These are phyloP conservation scores for Rhypophila decipiens DNA, from an alignment of 495 filamentous ascomycete genomes.

Conservation along the genomic window DNA sequence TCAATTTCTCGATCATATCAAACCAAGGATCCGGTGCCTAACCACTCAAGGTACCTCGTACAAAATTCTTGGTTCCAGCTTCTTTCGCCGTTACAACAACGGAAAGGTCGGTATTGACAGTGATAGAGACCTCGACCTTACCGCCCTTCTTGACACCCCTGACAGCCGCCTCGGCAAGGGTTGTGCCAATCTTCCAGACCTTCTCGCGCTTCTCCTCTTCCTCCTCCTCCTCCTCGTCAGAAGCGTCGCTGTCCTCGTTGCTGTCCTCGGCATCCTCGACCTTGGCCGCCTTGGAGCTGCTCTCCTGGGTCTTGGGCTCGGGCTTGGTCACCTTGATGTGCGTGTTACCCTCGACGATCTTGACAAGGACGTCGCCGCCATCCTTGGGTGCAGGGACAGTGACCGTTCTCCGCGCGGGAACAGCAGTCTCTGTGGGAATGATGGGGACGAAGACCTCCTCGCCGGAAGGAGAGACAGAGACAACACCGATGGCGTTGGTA, in stretches of 20 bases:
- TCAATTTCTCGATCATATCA: no score
- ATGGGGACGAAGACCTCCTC: slow-evolving; percentile 69
- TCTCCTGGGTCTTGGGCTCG: slow-evolving; percentile 63
- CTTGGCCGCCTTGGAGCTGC: slow-evolving; percentile 30
- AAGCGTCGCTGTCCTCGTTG: slow-evolving; percentile 53
- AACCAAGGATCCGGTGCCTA: no score
- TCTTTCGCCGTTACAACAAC: slow-evolving; percentile 77
- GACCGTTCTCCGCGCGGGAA: slow-evolving; percentile 77
- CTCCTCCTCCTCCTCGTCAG: slow-evolving; percentile 70
- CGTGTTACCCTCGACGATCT: slow-evolving; percentile 75
- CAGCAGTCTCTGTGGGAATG: slow-evolving; percentile 76
- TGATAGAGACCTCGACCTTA: slow-evolving; percentile 90
- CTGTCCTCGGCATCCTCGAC: slow-evolving; percentile 44
- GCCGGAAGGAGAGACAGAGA: slow-evolving; percentile 57
- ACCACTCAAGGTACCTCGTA: slow-evolving; percentile 58
- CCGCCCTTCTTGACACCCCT: slow-evolving; percentile 76
- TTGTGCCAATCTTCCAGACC: slow-evolving; percentile 81
- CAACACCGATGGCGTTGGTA: slow-evolving; percentile 78
- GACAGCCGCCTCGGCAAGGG: slow-evolving; percentile 81
- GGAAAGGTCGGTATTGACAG: slow-evolving; percentile 68
- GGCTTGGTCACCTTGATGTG: slow-evolving; percentile 88
- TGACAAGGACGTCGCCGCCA: slow-evolving; percentile 81
- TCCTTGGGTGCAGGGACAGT: slow-evolving; percentile 65
- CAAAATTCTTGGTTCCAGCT: slow-evolving; percentile 77
- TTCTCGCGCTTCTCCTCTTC: slow-evolving; percentile 82